Base-by-base conservation (phyloP, 1,284 basidiomycete genomes). In the Moniliophthora roreri region DNA sequence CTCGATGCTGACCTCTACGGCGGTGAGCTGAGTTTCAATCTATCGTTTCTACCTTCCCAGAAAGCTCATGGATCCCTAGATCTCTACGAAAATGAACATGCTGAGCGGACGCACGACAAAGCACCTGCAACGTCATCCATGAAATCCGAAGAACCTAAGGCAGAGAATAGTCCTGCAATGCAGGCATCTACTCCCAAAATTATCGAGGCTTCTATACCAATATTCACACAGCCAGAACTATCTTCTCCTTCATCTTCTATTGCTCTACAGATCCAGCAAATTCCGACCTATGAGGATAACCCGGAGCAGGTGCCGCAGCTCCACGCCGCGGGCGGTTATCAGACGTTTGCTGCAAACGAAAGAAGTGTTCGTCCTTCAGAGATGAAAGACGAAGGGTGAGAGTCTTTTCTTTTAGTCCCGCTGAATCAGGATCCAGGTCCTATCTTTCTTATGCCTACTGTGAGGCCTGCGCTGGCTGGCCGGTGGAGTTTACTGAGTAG, bases 381-480 rank as follows among this genome's bases (percentile, higher is more conserved):
- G 70, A 96, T 95, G 93, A 95, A 95, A 71, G 95, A 98, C 66
- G 95, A 97, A 91, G 95, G 95, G 95, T 97, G 84, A 94, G 95
- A 63, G 54, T 61, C 56, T 54, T 48, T 51, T 41, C 48, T 50
- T 50, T 54, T 51, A 15, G 21, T 63, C 26, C n/a, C 48, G 20
- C 38, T 47, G 48, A 38, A 54, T 49, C 18, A 45, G 24, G 50
- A 56, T 50, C 38, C 49, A 28, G 18, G 10, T 16, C n/a, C 9
- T 26, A 16, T n/a, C 16, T 23, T 39, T 8, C 50, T 35, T 36
- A 45, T 35, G 34, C 24, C 28, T 24, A 60, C 60, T 58, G 59
- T 50, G 48, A 50, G 53, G 52, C 56, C 52, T 50, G 41, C 52
- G 39, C 40, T 64, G 47, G 58, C 68, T 69, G 47, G 58, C 68